Evolutionary conservation across 1,284 basidiomycete genomes (phyloP), one percentile per base, ranked within the genome.

Genomic region (Farysia itapuensis): DNA sequence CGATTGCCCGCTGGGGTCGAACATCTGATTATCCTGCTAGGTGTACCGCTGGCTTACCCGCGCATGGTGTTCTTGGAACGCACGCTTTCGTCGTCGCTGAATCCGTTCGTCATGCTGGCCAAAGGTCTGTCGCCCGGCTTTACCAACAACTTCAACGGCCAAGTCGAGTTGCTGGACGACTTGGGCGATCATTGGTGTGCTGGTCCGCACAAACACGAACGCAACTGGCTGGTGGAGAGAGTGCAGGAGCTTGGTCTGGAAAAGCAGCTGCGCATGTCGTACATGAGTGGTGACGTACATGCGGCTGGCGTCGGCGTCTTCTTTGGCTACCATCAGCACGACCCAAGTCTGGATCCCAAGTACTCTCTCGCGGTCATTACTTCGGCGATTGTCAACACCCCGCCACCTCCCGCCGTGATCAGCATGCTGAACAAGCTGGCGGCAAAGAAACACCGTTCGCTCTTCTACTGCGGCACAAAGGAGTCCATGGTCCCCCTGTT

Each of bases 201-300:
- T 1, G 70, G 53, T 16, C 64, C 64, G 4, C 80, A 81, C 66
- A 81, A 95, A 85, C 81, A 82, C 78, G 94, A 97, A 77, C 85
- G 94, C 39, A 97, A 97, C 76, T 86, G 85, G 85, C 81, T 97
- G 14, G 84, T 98, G 25, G 82, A 87, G 52, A 82, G 86, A 2
- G 56, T 66, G 4, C 72, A 76, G 39, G 59, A 70, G 39, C 22
- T 76, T 4, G 56, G 61, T 7, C 37, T 70, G n/a, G 61, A 67
- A 33, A 65, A 61, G 23, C 59, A 52, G 12, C 29, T 76, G 12
- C 63, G 74, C n/a, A 53, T 70, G 16, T 52, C 58, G 12, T 76
- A 68, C 45, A 60, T 76, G 30, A 67, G 61, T 21, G 74, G 74
- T 13, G 74, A 76, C 38, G 74, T 76, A 4, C 74, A 76, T 35